Evolutionary conservation across 257 asterid species (phyloP).

Genomic region (Solanum corneliomulleri): DNA sequence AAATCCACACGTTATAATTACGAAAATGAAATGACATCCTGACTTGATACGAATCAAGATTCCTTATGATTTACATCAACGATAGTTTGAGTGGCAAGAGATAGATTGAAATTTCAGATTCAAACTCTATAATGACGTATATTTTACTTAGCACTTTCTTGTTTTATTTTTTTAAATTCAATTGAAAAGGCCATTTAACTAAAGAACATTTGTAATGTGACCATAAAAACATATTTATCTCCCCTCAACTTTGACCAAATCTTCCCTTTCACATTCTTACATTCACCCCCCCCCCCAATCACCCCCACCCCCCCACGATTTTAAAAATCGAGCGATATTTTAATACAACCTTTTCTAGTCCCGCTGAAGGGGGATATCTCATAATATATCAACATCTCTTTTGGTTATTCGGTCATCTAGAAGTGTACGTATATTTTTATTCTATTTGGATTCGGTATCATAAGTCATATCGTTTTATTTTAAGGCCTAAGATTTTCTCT

Average conservation of each 20-base stretch:
- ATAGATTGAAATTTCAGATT: background rate
- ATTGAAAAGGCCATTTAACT: background rate
- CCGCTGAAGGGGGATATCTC: too few relatives aligned
- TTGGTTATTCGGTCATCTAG: too few relatives aligned
- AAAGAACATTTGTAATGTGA: background rate
- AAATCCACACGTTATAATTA: background rate
- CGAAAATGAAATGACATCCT: background rate
- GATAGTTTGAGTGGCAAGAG: background rate
- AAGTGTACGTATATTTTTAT: too few relatives aligned
- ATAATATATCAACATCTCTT: too few relatives aligned
- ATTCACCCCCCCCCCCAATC: background rate
- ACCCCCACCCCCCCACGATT: too few relatives aligned
- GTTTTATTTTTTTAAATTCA: too few relatives aligned
- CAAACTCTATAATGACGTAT: background rate
- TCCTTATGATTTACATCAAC: background rate
- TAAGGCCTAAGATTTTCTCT: too few relatives aligned
- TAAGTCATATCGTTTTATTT: too few relatives aligned
- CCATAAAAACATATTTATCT: background rate
- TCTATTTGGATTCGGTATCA: too few relatives aligned
- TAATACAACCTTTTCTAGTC: too few relatives aligned
- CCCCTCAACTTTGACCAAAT: background rate
- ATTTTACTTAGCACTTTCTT: too few relatives aligned
- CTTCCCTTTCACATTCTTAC: background rate
- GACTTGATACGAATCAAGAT: background rate
- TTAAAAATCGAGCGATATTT: too few relatives aligned